Evolutionary conservation across 1,284 basidiomycete genomes (phyloP), one percentile per base, ranked within the genome.

Genomic region (Tilletia setariae): DNA sequence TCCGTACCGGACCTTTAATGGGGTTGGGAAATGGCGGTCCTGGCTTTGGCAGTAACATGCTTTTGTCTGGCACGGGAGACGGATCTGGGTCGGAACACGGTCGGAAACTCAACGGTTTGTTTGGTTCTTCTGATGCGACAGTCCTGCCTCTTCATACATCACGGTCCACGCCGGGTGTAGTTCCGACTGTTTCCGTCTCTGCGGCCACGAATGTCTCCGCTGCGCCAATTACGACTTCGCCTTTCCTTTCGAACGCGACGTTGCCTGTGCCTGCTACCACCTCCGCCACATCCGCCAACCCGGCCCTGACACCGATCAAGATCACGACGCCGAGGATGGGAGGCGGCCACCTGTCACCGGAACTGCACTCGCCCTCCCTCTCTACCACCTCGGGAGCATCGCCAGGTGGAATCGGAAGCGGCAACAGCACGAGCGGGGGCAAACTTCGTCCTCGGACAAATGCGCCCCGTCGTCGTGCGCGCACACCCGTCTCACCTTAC

Each of bases 121-220:
- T 53, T 25, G 51, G 51, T 25, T 53, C 51, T 23, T 53, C 51
- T 15, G 51, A 53, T 49, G 46, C 7, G 7, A 49, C 46, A 42
- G 67, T 71, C 28, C 72, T 68, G 44, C 68, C 74, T 19, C 43
- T 72, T 65, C 72, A 68, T 35, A 72, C 35, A 40, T 49, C 46
- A 16, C 19, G 46, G 7, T 49, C 46, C 7, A 19, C 46, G 6
- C 46, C 6, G 16, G 46, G 16, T 49, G 46, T 19, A 16, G 46
- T 19, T 16, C 19, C 46, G 46, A 40, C 35, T 11, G 35, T 40
- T 4, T 40, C 35, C 11, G 35, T 40, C 6, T 40, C 35, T 40
- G 35, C 35, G 35, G 35, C 35, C 11, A 11, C 35, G 4, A 40
- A 40, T 40, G 35, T 40, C 35, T 6, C 4, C 11, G 35, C 35